These are phyloP conservation scores for Sporothrix dimorphospora DNA, from an alignment of 2,329 filamentous ascomycete species.

Conservation along the genomic window DNA sequence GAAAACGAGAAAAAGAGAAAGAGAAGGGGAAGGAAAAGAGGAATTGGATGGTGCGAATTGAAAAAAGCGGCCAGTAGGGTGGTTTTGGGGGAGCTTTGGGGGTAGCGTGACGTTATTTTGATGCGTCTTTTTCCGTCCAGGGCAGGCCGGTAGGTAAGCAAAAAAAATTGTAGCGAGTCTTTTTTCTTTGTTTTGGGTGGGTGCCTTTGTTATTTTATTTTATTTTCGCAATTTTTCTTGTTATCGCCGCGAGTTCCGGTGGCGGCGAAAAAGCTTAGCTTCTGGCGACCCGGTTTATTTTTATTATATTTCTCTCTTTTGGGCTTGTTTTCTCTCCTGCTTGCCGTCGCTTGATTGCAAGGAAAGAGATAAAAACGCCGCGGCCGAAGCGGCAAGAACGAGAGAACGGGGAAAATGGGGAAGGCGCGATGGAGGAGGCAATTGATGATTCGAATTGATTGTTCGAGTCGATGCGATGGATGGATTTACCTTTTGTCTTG, in stretches of 20 bases:
- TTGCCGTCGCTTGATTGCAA: constrained; percentile 23
- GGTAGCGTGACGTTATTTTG: constrained; percentile 23
- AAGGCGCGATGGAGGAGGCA: constrained; percentile 1
- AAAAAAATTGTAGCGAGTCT: constrained; percentile 27
- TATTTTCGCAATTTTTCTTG: constrained; percentile 22
- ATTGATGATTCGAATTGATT: constrained; percentile 3
- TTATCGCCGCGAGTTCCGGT: constrained; percentile 35
- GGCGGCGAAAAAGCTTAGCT: constrained; percentile 33
- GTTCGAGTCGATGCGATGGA: not conserved
- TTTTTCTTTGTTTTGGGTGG: constrained; percentile 29
- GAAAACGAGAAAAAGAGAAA: not conserved
- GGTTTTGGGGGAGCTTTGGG: not conserved
- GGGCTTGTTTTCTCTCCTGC: not conserved
- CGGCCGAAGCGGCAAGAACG: not conserved
- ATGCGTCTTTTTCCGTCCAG: constrained; percentile 20
- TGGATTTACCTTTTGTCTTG: constrained; percentile 7
- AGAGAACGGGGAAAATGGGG: not conserved
- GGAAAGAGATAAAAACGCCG: constrained; percentile 3
- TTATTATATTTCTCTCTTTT: constrained; percentile 17
- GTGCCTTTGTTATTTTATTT: constrained; percentile 27
- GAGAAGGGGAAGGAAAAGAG: not conserved
- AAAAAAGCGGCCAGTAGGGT: not conserved
- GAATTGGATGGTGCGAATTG: constrained; percentile 3
- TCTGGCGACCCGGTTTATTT: constrained; percentile 25
- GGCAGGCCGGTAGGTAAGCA: constrained; percentile 20